Percentiles rank a stretch among this genome's conserved stretches.
These are phyloP conservation scores for Diplogelasinospora grovesii DNA, from an alignment of 495 filamentous ascomycete genomes.

Conservation along the genomic window DNA sequence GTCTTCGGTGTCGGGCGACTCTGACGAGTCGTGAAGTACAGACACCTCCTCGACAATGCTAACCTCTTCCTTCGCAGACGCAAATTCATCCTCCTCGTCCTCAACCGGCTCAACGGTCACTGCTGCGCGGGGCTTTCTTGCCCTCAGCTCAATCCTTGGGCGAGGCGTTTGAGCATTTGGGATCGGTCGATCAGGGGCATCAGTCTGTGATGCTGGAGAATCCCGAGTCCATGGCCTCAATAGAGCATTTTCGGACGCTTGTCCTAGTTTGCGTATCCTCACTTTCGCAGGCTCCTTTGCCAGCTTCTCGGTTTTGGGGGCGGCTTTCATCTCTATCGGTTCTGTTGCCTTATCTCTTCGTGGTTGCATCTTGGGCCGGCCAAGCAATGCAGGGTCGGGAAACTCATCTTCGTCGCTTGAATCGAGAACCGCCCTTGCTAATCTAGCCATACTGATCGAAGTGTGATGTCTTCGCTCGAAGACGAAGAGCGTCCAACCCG, in stretches of 20 bases:
- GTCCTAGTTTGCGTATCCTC: constrained; percentile 19
- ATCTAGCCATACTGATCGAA: too few species aligned
- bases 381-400: constrained; percentile 25
- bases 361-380: constrained; percentile 11
- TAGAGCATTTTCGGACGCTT: constrained; percentile 13
- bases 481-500: too few species aligned
- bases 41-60: constrained; percentile 19
- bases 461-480: too few species aligned
- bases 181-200: too few species aligned
- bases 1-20: constrained; percentile 11
- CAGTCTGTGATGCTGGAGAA: too few species aligned
- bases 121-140: constrained; percentile 16
- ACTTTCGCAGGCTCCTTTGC: constrained; percentile 9
- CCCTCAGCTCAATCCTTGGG: constrained; percentile 12
- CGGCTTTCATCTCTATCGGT: not conserved
- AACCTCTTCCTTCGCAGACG: constrained; percentile 19
- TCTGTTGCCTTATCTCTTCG: not conserved
- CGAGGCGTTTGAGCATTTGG: too few species aligned
- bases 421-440: too few species aligned
- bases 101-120: constrained; percentile 11
- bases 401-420: constrained; percentile 31
- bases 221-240: constrained; percentile 20
- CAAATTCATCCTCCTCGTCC: constrained; percentile 9
- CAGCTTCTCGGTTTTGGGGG: not conserved
- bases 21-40: constrained; percentile 11